A percentile compares a stretch with the other conserved stretches of the same genome.
These are phyloP conservation scores for Halenospora varia DNA, from an alignment of 495 filamentous ascomycete genomes.

Conservation along the genomic window DNA sequence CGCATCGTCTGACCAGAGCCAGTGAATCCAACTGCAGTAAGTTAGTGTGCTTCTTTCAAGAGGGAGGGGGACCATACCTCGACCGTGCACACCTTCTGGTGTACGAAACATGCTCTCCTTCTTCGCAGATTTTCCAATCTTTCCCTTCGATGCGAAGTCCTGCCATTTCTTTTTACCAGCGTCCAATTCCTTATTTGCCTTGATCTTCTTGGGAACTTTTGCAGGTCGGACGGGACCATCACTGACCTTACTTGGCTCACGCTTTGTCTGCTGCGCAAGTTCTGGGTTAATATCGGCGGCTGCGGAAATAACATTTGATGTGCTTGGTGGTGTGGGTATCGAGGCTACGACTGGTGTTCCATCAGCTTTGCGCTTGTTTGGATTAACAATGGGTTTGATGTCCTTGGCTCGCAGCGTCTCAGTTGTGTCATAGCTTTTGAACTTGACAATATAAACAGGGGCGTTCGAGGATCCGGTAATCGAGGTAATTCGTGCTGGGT, in stretches of 20 bases:
- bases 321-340: slow-evolving; percentile 35
- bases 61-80: slow-evolving; percentile 54
- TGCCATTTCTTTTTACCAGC: slow-evolving; percentile 92
- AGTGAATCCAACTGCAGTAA: slow-evolving; percentile 79
- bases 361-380: slow-evolving; percentile 88
- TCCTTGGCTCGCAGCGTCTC: slow-evolving; percentile 83
- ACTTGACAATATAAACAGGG: slow-evolving; percentile 90
- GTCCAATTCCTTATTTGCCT: slow-evolving; percentile 85
- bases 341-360: slow-evolving; percentile 54
- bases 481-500: slow-evolving; percentile 87
- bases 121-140: slow-evolving; percentile 65
- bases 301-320: slow-evolving; percentile 74
- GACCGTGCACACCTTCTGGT: slow-evolving; percentile 74
- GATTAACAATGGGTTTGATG: slow-evolving; percentile 68
- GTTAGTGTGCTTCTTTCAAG: slow-evolving; percentile 4
- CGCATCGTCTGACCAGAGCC: slow-evolving; percentile 93
- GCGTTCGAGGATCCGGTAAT: slow-evolving; percentile 85
- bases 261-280: slow-evolving; percentile 63
- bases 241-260: slow-evolving; percentile 59
- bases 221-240: slow-evolving; percentile 62
- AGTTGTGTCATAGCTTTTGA: slow-evolving; percentile 83
- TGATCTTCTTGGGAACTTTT: slow-evolving; percentile 76
- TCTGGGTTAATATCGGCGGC: slow-evolving; percentile 81
- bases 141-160: slow-evolving; percentile 79
- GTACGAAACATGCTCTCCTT: slow-evolving; percentile 99